These are phyloP conservation scores for Halophytophthora batemanensis DNA, from an alignment of 352 stramenopile species.

Conservation along the genomic window DNA sequence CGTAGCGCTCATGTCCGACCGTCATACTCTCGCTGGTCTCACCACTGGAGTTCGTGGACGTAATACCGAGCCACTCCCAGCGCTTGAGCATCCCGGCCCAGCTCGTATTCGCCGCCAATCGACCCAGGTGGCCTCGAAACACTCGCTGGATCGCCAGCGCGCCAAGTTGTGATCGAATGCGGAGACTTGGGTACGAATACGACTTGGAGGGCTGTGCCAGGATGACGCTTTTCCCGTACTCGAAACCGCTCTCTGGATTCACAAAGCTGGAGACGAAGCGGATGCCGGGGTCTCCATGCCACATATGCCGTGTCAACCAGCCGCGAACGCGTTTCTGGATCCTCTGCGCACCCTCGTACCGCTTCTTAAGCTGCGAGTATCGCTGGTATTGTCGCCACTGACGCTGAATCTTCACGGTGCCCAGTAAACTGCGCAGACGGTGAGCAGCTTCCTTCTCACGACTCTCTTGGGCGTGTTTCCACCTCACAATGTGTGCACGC, in stretches of 20 bases:
- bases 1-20: slow-evolving; percentile 50
- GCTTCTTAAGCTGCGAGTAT: slow-evolving; percentile 41
- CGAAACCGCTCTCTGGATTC: slow-evolving; percentile 34
- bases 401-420: slow-evolving; percentile 57
- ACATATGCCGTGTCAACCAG: slow-evolving; percentile 64
- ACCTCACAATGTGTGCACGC: slow-evolving; percentile 36
- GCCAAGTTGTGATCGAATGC: slow-evolving; percentile 37
- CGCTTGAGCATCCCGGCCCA: slow-evolving; percentile 68
- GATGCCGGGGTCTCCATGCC: slow-evolving; percentile 55
- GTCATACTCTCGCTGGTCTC: slow-evolving; percentile 51
- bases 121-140: slow-evolving; percentile 48
- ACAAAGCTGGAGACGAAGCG: slow-evolving; percentile 36
- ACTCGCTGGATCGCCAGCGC: slow-evolving; percentile 45
- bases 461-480: slow-evolving; percentile 33
- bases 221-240: slow-evolving; percentile 48
- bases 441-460: slow-evolving; percentile 25
- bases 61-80: slow-evolving; percentile 73
- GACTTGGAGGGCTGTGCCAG: slow-evolving; percentile 36
- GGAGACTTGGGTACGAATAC: slow-evolving; percentile 49
- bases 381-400: slow-evolving; percentile 49
- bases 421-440: slow-evolving; percentile 44
- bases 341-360: slow-evolving; percentile 39
- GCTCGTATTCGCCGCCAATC: slow-evolving; percentile 51
- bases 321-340: slow-evolving; percentile 65
- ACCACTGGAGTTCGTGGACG: slow-evolving; percentile 19